A percentile compares a stretch with the other conserved stretches of the same genome.
phyloP scores from a whole-genome alignment of 2,329 filamentous ascomycete species.

The Aspergillus ochraceoroseus region DNA sequence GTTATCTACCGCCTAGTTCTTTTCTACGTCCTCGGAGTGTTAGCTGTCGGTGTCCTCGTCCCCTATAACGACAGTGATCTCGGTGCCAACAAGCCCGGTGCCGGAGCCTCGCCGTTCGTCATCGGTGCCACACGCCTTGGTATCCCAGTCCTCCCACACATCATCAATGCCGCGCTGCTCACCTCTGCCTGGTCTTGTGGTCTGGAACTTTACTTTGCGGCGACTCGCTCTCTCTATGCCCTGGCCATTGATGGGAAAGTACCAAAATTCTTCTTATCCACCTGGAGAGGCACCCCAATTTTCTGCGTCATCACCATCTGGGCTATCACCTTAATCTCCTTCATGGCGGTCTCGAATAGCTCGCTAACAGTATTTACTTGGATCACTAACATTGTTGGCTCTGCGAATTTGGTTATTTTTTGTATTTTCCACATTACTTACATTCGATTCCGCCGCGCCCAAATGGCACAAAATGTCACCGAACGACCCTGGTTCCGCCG shows the following conservation, averaged over 20 bases:
- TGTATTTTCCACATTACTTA: too few species aligned
- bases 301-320: too few species aligned
- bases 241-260: constrained; percentile 39
- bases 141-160: constrained; percentile 38
- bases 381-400: too few species aligned
- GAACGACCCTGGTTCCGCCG: too few species aligned
- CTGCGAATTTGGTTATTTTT: too few species aligned
- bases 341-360: too few species aligned
- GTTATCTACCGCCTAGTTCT: constrained; percentile 70
- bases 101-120: constrained; percentile 50
- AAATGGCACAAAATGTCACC: too few species aligned
- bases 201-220: constrained; percentile 39
- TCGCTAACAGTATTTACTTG: too few species aligned
- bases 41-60: constrained; percentile 65
- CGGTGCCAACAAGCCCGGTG: constrained; percentile 39
- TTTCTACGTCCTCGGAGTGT: constrained; percentile 68
- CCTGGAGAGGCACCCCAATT: too few species aligned
- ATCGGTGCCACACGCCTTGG: constrained; percentile 47
- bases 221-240: constrained; percentile 37
- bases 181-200: constrained; percentile 42
- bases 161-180: constrained; percentile 42
- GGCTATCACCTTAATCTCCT: too few species aligned
- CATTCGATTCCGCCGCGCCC: too few species aligned
- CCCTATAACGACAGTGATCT: constrained; percentile 55
- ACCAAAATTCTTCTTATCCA: constrained; percentile 33